Evolutionary conservation across 441 rosid species (phyloP).

Genomic region (Codiaeum variegatum): DNA sequence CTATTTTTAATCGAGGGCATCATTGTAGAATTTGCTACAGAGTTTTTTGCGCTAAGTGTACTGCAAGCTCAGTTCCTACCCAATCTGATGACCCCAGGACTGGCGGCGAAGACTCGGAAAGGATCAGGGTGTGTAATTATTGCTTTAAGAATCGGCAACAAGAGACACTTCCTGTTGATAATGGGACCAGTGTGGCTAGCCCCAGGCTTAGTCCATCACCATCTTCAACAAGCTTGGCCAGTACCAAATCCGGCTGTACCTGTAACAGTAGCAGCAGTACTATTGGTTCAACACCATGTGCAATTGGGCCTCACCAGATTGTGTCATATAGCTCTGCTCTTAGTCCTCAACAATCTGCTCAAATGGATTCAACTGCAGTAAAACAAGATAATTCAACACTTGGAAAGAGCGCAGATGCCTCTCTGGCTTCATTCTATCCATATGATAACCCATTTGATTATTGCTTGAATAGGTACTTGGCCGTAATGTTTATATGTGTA

Average conservation of each 20-base stretch:
- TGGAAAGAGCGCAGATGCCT: slow-evolving; percentile 38
- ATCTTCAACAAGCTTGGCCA: slow-evolving; percentile 56
- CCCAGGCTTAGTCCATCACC: slow-evolving; percentile 53
- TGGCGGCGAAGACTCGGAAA: slow-evolving; percentile 57
- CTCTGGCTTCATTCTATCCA: slow-evolving; percentile 36
- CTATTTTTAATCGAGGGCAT: slow-evolving; percentile 70
- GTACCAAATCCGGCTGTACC: slow-evolving; percentile 51
- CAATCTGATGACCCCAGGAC: slow-evolving; percentile 38
- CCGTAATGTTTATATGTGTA: background rate
- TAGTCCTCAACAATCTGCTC: slow-evolving; percentile 40
- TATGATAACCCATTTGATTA: slow-evolving; percentile 42
- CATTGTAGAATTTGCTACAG: slow-evolving; percentile 90
- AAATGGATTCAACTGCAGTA: slow-evolving; percentile 39
- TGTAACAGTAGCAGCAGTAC: slow-evolving; percentile 50
- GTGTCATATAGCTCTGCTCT: slow-evolving; percentile 44
- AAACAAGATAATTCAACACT: slow-evolving; percentile 37
- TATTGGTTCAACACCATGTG: slow-evolving; percentile 52
- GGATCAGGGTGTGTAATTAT: slow-evolving; percentile 83
- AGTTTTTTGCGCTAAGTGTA: slow-evolving; percentile 87
- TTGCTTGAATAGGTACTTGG: slow-evolving; percentile 49
- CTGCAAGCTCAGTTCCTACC: slow-evolving; percentile 62
- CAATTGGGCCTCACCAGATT: slow-evolving; percentile 48
- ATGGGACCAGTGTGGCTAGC: slow-evolving; percentile 43
- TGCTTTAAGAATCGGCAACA: slow-evolving; percentile 80
- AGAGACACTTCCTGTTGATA: slow-evolving; percentile 35